These are phyloP conservation scores for Colletotrichum tamarilloi DNA, from an alignment of 2,329 filamentous ascomycete genomes.

Conservation along the genomic window DNA sequence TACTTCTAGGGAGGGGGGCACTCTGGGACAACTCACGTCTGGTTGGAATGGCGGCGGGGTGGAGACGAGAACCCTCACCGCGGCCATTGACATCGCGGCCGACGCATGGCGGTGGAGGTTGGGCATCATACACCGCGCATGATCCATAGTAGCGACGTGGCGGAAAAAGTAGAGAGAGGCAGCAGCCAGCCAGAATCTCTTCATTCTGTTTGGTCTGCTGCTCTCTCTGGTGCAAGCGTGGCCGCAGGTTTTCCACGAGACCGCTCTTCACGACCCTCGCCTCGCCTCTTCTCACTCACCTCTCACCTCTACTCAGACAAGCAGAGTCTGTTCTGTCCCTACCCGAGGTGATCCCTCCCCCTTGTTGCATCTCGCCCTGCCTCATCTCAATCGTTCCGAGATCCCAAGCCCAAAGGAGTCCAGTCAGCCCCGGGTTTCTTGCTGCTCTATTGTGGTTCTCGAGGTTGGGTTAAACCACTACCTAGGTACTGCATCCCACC, in stretches of 20 bases:
- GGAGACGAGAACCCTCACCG: constrained; percentile 21
- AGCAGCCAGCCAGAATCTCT: background rate
- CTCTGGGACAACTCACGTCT: constrained; percentile 32
- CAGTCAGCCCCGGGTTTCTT: constrained; percentile 12
- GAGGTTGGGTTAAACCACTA: background rate
- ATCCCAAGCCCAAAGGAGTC: background rate
- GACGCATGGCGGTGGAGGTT: constrained; percentile 37
- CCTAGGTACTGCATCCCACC: constrained; percentile 11
- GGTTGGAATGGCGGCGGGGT: constrained; percentile 29
- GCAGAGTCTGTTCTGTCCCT: background rate
- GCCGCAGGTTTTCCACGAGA: constrained; percentile 26
- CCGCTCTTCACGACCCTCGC: constrained; percentile 24
- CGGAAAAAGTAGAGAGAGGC: constrained; percentile 20
- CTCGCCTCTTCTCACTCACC: constrained; percentile 1
- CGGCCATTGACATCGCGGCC: constrained; percentile 28
- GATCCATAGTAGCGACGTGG: constrained; percentile 34
- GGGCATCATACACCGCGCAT: constrained; percentile 35
- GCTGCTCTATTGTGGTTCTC: background rate
- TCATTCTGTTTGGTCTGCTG: background rate
- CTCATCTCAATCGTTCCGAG: background rate
- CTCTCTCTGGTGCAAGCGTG: background rate
- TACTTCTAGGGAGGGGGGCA: constrained; percentile 12
- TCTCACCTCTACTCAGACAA: background rate
- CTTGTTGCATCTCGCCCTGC: constrained; percentile 4
- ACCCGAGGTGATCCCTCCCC: background rate